Evolutionary conservation across 805 yeast species (phyloP), one percentile per base, ranked within the genome.

Genomic region (Teunomyces kruisii): DNA sequence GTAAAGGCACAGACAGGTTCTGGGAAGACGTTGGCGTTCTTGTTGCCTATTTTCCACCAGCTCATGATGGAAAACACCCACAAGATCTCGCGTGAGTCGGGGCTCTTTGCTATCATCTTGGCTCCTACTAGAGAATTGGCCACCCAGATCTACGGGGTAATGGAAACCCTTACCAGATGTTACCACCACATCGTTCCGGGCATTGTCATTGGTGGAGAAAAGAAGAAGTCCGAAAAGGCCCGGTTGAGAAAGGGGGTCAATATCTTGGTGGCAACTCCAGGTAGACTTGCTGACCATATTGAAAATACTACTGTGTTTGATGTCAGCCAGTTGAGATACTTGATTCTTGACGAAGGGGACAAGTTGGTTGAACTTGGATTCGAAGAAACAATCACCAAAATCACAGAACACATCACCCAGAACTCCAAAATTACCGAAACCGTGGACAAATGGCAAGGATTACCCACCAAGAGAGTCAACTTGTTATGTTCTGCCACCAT

Each of bases 1-100:
- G 86, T 94, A 39, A 95, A 90, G 59, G 97, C 99, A 0, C 97
- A 95, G 66, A 94, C 99, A 0, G 99, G 99, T 43, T 91, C 98
- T 0, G 99, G 99, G 65, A 94, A 94, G 65, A 94, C 99, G 0
- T 67, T 94, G 45, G 84, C 98, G 0, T 95, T 87, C 61, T 70
- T 85, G 3, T 68, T 95, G 31, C 99, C 99, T 1, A 83, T 95
- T 15, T 64, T 92, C 50, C 82, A 87, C 51, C 77, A 81, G 47
- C 72, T 94, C 35, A 79, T 89, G 80, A 65, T 73, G 24, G 80
- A 80, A 55, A 44, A 56, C 13, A 50, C 53, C 14, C 59, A 69
- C 30, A 67, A 67, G 7, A 61, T 80, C 43, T 62, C 63, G 33
- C 77, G 98, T 54, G 75, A 79, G 12, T 77, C 88, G 10, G 99